Evolutionary conservation across 306 rosid species (phyloP).

Genomic region (Vigna mungo): DNA sequence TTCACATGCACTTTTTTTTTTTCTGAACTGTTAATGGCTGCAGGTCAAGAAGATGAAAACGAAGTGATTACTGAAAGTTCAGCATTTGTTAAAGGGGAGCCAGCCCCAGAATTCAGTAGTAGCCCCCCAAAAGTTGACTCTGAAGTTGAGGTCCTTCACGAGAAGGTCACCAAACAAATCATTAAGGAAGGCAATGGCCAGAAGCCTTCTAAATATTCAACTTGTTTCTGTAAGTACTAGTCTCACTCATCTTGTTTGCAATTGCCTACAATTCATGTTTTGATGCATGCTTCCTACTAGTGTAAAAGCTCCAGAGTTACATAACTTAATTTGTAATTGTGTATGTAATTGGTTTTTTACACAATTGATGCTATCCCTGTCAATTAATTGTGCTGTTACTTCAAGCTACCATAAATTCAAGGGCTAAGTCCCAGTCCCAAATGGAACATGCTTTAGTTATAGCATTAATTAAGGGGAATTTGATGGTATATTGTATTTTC

Average conservation of each 20-base stretch:
- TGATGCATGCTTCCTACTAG: neutral
- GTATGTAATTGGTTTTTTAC: neutral
- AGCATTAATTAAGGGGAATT: neutral
- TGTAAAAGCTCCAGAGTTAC: neutral
- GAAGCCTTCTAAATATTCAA: slow-evolving; percentile 86
- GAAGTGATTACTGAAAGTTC: slow-evolving; percentile 69
- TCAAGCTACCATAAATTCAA: slow-evolving; percentile 5
- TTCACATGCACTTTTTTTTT: neutral
- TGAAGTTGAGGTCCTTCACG: slow-evolving; percentile 74
- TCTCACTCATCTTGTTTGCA: slow-evolving; percentile 5
- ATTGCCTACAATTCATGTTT: neutral
- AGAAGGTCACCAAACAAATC: slow-evolving; percentile 82
- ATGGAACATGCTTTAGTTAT: neutral
- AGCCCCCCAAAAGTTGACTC: slow-evolving; percentile 85
- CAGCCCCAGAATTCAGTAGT: slow-evolving; percentile 51
- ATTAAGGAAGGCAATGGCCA: slow-evolving; percentile 89
- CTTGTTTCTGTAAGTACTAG: slow-evolving; percentile 83
- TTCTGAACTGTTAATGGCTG: slow-evolving; percentile 10
- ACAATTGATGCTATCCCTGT: neutral
- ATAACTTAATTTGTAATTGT: neutral
- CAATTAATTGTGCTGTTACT: slow-evolving; percentile 3
- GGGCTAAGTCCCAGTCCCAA: neutral
- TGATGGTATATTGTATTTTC: neutral
- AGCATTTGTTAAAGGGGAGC: slow-evolving; percentile 70
- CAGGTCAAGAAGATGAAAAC: slow-evolving; percentile 65